Evolutionary conservation across 2,329 filamentous ascomycete genomes (phyloP).

Genomic region (Setomelanomma holmii): DNA sequence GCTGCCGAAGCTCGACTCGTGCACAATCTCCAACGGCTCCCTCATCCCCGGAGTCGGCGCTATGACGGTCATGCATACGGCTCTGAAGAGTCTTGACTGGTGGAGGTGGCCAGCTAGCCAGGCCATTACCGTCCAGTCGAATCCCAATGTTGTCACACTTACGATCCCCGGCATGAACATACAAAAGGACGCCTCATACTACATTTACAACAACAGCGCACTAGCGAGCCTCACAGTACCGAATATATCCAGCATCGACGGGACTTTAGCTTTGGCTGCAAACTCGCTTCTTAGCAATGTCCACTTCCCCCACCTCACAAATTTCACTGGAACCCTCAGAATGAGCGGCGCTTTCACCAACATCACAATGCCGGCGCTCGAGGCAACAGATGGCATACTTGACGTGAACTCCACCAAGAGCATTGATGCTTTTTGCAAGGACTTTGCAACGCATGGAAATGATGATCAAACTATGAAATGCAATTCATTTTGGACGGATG

Average conservation of each 20-base stretch:
- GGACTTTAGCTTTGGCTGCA: no score
- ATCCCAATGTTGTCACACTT: background rate
- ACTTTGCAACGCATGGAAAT: background rate
- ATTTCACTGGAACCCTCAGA: background rate
- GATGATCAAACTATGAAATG: background rate
- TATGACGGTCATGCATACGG: background rate
- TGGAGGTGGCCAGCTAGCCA: background rate
- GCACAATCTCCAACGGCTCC: background rate
- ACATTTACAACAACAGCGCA: background rate
- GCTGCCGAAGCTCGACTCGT: background rate
- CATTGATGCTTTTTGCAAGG: background rate
- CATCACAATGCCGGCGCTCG: background rate
- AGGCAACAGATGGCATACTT: background rate
- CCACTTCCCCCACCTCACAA: background rate
- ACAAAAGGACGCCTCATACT: background rate
- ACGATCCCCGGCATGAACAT: background rate
- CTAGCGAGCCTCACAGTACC: background rate
- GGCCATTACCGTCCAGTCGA: background rate
- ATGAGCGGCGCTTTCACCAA: background rate
- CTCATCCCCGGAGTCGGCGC: no score
- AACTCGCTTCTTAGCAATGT: background rate
- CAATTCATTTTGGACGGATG: background rate
- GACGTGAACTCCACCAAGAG: background rate
- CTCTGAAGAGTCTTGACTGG: background rate
- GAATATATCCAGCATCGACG: background rate